A percentile compares a stretch with the other conserved stretches of the same genome.
phyloP scores from a whole-genome alignment of 805 yeast species.

The Tetrapisispora nanseiensis region DNA sequence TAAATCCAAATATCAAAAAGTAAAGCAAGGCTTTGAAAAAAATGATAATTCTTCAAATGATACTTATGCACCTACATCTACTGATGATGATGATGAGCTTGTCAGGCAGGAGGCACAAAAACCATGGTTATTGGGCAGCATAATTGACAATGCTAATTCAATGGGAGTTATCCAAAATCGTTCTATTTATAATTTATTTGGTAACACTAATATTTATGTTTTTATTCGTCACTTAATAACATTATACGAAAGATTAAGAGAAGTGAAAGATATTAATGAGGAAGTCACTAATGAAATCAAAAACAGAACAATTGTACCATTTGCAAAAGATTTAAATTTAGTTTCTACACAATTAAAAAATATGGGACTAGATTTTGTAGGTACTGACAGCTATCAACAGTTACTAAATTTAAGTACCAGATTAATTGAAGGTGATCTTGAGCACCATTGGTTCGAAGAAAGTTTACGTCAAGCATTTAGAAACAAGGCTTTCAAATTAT shows the following conservation, averaged over 20 bases:
- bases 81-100: conserved; percentile 27
- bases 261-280: conserved; percentile 61
- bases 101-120: conserved; percentile 24
- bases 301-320: conserved; percentile 52
- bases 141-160: conserved; percentile 25
- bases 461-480: conserved; percentile 89
- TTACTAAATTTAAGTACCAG: conserved; percentile 64
- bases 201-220: conserved; percentile 79
- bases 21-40: conserved; percentile 12
- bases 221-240: conserved; percentile 81
- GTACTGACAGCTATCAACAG: conserved; percentile 66
- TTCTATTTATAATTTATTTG: conserved; percentile 65
- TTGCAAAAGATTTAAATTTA: conserved; percentile 80
- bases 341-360: conserved; percentile 73
- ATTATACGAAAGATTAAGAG: conserved; percentile 67
- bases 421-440: conserved; percentile 80
- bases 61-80: conserved; percentile 13
- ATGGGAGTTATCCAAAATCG: conserved; percentile 32
- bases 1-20: conserved; percentile 34
- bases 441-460: conserved; percentile 93
- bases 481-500: conserved; percentile 84
- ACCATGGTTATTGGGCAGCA: conserved; percentile 29
- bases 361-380: conserved; percentile 63
- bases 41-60: conserved; percentile 18
- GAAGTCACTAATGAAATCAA: conserved; percentile 67